Evolutionary conservation across 768 basidiomycete genomes (phyloP).

Genomic region (Lactarius indigo): DNA sequence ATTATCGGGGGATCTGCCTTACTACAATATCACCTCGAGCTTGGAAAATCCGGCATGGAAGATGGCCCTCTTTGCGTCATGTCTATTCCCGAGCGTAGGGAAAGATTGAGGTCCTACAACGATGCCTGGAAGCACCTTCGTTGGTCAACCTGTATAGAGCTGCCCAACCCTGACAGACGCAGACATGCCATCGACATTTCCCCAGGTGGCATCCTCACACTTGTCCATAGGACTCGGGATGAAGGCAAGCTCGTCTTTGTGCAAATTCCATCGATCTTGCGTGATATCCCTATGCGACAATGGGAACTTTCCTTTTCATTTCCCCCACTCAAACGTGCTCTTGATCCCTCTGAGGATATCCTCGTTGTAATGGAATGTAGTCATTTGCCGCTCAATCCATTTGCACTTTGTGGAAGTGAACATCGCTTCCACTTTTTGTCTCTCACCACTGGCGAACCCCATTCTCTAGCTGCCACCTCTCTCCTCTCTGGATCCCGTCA

Average conservation of each 20-base stretch:
- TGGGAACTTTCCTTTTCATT: constrained; percentile 17
- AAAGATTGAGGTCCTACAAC: background rate
- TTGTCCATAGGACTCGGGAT: background rate
- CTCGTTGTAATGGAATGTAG: background rate
- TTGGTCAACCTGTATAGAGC: constrained; percentile 6
- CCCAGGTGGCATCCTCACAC: constrained; percentile 8
- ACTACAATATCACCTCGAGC: constrained; percentile 13
- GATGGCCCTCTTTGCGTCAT: background rate
- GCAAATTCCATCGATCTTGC: constrained; percentile 1
- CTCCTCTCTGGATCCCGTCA: background rate
- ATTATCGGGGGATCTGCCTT: background rate
- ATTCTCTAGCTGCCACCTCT: background rate
- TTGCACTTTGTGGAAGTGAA: background rate
- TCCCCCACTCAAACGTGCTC: background rate
- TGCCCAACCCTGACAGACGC: background rate
- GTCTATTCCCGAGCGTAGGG: constrained; percentile 3
- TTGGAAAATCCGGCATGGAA: constrained; percentile 4
- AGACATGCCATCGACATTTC: background rate
- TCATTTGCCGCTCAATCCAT: background rate
- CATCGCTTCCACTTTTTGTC: constrained; percentile 7
- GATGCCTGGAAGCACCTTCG: constrained; percentile 1
- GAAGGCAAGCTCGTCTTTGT: constrained; percentile 7
- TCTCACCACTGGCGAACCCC: constrained; percentile 14
- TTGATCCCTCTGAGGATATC: constrained; percentile 13
- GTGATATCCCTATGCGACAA: constrained; percentile 5